These are phyloP conservation scores for Pleoardoris graminearum DNA, from an alignment of 2,329 filamentous ascomycete species.

Conservation along the genomic window DNA sequence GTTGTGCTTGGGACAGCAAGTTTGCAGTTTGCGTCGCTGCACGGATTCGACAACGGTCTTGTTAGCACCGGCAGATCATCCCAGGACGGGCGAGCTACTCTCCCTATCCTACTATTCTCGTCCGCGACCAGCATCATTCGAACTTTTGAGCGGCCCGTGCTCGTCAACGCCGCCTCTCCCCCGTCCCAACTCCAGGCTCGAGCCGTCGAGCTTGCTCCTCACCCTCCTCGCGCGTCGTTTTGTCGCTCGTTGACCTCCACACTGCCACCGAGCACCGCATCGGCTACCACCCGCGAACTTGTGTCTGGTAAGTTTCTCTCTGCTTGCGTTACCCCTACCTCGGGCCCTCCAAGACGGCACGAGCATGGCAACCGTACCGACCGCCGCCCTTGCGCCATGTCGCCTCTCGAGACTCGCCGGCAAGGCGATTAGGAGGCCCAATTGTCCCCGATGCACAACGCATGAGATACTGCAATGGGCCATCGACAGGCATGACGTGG, in stretches of 20 bases:
- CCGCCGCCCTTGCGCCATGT: neutral
- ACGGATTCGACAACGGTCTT: neutral
- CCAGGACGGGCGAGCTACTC: neutral
- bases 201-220: neutral
- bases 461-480: neutral
- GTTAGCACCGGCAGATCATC: neutral
- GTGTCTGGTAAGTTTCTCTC: slow-evolving; percentile 20
- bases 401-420: neutral
- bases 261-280: slow-evolving; percentile 22
- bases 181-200: neutral
- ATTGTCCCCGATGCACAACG: neutral
- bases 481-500: slow-evolving; percentile 4
- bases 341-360: slow-evolving; percentile 7
- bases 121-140: slow-evolving; percentile 2
- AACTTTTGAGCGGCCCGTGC: slow-evolving; percentile 6
- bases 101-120: neutral
- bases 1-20: neutral
- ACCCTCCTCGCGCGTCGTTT: neutral
- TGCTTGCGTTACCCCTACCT: slow-evolving; percentile 11
- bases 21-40: neutral
- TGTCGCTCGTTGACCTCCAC: slow-evolving; percentile 11
- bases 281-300: slow-evolving; percentile 5
- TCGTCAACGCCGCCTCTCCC: slow-evolving; percentile 1
- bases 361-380: neutral
- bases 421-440: neutral